phyloP scores from a whole-genome alignment of 1,284 basidiomycete species.

The Kalmanozyma brasiliensis region DNA sequence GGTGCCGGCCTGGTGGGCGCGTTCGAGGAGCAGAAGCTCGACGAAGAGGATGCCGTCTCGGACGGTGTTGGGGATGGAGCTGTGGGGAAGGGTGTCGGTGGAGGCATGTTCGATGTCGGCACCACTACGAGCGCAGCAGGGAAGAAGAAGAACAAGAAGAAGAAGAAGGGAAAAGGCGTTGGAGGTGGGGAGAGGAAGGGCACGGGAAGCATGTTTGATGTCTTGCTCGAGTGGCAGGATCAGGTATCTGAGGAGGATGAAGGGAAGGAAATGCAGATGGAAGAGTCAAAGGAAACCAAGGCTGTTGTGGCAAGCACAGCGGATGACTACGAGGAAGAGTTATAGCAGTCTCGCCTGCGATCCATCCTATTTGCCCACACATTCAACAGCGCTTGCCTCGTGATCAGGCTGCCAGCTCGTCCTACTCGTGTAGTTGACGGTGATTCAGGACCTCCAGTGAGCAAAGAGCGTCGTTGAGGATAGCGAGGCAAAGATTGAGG shows the following conservation, averaged over 20 bases:
- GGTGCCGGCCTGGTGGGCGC: slow-evolving; percentile 40
- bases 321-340: slow-evolving; percentile 32
- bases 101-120: slow-evolving; percentile 23
- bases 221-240: slow-evolving; percentile 24
- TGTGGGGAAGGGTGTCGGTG: slow-evolving; percentile 9
- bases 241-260: slow-evolving; percentile 12
- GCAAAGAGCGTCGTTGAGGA: too few species aligned
- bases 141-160: slow-evolving; percentile 1
- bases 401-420: too few species aligned
- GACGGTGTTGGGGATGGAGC: background rate
- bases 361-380: too few species aligned
- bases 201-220: slow-evolving; percentile 47
- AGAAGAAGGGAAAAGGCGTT: background rate
- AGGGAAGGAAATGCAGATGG: slow-evolving; percentile 12
- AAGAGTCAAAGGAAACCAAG: background rate
- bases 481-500: too few species aligned
- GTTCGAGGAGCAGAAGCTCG: slow-evolving; percentile 28
- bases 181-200: background rate
- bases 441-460: too few species aligned
- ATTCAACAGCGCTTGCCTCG: too few species aligned
- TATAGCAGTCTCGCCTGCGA: too few species aligned
- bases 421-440: too few species aligned
- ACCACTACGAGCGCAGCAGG: background rate
- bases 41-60: background rate
- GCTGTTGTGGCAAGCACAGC: background rate